phyloP scores from a whole-genome alignment of 768 basidiomycete genomes.

The Suillus subalutaceus region DNA sequence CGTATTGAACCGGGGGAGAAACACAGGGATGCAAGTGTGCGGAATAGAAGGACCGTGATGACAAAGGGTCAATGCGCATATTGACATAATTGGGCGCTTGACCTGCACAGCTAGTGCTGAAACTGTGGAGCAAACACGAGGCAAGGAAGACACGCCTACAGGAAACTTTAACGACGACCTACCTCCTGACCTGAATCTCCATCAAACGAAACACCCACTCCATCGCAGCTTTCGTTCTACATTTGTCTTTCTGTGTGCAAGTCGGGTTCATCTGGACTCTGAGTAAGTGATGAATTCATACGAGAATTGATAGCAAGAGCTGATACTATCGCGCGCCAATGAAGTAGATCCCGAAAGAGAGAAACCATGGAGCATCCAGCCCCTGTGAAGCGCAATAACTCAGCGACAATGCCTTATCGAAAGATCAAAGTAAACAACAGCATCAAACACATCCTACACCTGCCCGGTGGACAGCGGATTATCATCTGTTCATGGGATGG shows the following conservation, averaged over 20 bases:
- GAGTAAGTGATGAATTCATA: not conserved
- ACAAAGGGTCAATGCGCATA: no score
- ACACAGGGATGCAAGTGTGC: not conserved
- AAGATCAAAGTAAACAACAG: not conserved
- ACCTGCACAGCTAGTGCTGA: not conserved
- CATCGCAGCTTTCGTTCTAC: not conserved
- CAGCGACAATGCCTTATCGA: not conserved
- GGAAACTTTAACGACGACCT: not conserved
- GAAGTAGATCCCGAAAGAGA: not conserved
- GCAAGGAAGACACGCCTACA: not conserved
- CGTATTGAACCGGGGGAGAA: not conserved
- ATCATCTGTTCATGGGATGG: not conserved
- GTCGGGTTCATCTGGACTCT: not conserved
- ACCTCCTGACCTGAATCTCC: not conserved
- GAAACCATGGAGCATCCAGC: not conserved
- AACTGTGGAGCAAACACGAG: not conserved
- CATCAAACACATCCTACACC: not conserved
- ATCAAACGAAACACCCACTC: not conserved
- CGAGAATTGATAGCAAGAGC: not conserved
- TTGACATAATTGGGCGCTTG: not conserved
- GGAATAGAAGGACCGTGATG: not conserved
- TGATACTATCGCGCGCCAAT: not conserved
- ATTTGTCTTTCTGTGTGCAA: not conserved
- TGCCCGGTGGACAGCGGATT: not conserved
- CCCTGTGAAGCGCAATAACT: no score